A percentile compares a stretch with the other conserved stretches of the same genome.
Evolutionary conservation across 2,329 filamentous ascomycete genomes (phyloP).

Genomic region (Pestalotiopsis sp.): DNA sequence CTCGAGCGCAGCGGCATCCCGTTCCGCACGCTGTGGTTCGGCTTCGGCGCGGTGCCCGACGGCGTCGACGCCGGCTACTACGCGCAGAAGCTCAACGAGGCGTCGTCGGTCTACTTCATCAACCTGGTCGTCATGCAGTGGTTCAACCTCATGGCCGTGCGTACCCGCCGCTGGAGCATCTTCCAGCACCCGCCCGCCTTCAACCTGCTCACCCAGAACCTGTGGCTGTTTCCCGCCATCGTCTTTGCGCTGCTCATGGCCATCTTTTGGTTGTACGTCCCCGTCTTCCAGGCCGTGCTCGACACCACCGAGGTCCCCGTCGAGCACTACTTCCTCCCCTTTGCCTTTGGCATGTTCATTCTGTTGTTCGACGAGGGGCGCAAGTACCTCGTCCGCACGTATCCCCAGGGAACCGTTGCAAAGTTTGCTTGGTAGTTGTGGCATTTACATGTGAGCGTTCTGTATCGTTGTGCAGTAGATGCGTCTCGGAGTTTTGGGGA

Average conservation of each 20-base stretch:
- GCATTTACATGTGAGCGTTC: not conserved
- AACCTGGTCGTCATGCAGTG: conserved; percentile 81
- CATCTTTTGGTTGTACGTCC: conserved; percentile 70
- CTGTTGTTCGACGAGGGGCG: conserved; percentile 66
- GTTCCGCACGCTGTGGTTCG: conserved; percentile 67
- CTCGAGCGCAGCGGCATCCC: conserved; percentile 61
- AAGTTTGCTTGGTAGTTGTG: conserved; percentile 61
- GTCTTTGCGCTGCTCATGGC: conserved; percentile 68
- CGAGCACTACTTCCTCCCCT: conserved; percentile 76
- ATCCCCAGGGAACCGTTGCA: conserved; percentile 56
- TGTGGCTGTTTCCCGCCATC: conserved; percentile 70
- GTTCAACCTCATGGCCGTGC: conserved; percentile 72
- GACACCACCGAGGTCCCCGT: conserved; percentile 64
- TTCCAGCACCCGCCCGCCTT: conserved; percentile 72
- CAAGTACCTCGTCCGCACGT: conserved; percentile 62
- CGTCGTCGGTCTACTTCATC: conserved; percentile 76
- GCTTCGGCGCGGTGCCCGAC: conserved; percentile 56
- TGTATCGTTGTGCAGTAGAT: not conserved
- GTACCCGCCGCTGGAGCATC: conserved; percentile 65
- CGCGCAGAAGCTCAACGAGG: conserved; percentile 57
- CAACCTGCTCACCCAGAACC: conserved; percentile 65
- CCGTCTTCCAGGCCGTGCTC: conserved; percentile 60
- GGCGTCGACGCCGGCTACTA: conserved; percentile 55
- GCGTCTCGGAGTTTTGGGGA: not conserved
- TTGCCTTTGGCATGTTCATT: conserved; percentile 65